phyloP scores from a whole-genome alignment of 2,329 filamentous ascomycete genomes.

The Cytospora mali region DNA sequence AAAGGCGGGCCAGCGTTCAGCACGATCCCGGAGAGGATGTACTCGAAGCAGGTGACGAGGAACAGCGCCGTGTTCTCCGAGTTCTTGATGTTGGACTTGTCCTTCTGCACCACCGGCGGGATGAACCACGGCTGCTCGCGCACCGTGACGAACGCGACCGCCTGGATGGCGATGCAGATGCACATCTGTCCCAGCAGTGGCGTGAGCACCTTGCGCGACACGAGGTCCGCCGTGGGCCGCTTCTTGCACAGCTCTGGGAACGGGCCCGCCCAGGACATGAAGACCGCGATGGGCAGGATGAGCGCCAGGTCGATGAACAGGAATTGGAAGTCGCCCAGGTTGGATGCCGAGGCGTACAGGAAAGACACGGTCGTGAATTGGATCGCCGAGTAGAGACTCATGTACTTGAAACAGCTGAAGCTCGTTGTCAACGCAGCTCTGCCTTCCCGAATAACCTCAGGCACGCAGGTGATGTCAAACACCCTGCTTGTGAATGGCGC shows the following conservation, averaged over 20 bases:
- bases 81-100: slow-evolving; percentile 85
- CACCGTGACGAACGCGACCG: slow-evolving; percentile 73
- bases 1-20: slow-evolving; percentile 92
- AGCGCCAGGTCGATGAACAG: slow-evolving; percentile 91
- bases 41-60: slow-evolving; percentile 89
- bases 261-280: slow-evolving; percentile 97
- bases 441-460: slow-evolving; percentile 91
- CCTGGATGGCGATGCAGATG: slow-evolving; percentile 78
- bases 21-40: slow-evolving; percentile 86
- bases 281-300: slow-evolving; percentile 94
- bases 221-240: slow-evolving; percentile 86
- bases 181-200: slow-evolving; percentile 87
- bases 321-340: slow-evolving; percentile 97
- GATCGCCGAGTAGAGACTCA: slow-evolving; percentile 98
- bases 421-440: slow-evolving; percentile 95
- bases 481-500: slow-evolving; percentile 94
- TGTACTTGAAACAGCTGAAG: slow-evolving; percentile 99
- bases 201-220: slow-evolving; percentile 88
- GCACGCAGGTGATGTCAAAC: slow-evolving; percentile 95
- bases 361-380: slow-evolving; percentile 98
- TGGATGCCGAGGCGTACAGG: slow-evolving; percentile 89
- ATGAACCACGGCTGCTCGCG: slow-evolving; percentile 83
- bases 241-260: slow-evolving; percentile 78
- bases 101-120: slow-evolving; percentile 73
- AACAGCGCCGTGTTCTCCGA: slow-evolving; percentile 94